Evolutionary conservation across 352 stramenopile species (phyloP), one percentile per base, ranked within the genome.

Genomic region (Peronosclerospora sorghi): DNA sequence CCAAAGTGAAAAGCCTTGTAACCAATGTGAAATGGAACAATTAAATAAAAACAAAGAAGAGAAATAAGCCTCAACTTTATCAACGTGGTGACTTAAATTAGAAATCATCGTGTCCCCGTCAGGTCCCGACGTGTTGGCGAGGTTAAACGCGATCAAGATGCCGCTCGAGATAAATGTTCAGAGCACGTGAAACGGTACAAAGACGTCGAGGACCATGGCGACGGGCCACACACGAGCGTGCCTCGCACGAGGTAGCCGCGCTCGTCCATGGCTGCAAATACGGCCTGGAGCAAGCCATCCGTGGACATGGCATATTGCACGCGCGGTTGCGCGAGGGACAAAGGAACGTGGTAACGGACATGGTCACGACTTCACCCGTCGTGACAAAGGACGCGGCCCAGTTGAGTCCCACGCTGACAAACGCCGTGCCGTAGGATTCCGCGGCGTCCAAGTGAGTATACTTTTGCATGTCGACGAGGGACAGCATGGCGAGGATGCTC

Each of bases 291-390:
- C 3, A 98, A 59, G 1, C 94, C 94, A 56, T 98, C 95, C 21
- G 84, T 81, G 1, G 89, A 81, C 80, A 97, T 93, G 1, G 91
- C 88, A 54, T 88, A 97, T 50, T 81, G 65, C 32, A 91, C 73
- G 5, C 87, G 70, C 3, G 91, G 92, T 54, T 98, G 94, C 3
- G 94, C 89, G 18, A 97, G 59, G 29, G 97, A 94, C 9, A 90
- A 24, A 98, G 94, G 27, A 98, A 82, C 5, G 95, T 83, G n/a
- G 95, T 95, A 30, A 98, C 81, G 0, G 94, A 92, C 62, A 98
- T 92, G 12, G 89, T 97, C 21, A 96, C 51, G 2, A 98, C 71
- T 56, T 98, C 94, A 17, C 94, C 94, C 2, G 76, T 77, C 3
- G 83, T 77, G 2, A 95, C 81, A 35, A 97, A 61, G 2, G 93